Evolutionary conservation across 805 yeast species (phyloP).

Genomic region (Priceomyces castillae): DNA sequence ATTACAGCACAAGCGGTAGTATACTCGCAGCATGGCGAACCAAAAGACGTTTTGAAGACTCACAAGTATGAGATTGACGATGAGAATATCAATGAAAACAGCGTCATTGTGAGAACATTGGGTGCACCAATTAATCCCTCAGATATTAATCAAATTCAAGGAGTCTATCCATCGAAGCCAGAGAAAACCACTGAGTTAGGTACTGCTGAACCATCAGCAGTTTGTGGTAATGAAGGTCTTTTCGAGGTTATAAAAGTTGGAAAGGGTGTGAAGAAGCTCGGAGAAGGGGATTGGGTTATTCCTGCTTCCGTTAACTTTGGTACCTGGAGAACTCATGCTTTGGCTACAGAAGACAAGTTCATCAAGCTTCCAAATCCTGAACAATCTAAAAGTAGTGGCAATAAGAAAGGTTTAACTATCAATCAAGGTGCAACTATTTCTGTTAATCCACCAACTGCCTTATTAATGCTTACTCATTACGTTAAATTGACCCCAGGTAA

Average conservation of each 20-base stretch:
- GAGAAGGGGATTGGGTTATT: constrained; percentile 83
- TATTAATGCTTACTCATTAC: constrained; percentile 76
- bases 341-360: constrained; percentile 51
- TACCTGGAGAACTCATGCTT: constrained; percentile 78
- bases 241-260: constrained; percentile 83
- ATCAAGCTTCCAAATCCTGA: constrained; percentile 54
- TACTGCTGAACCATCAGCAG: constrained; percentile 65
- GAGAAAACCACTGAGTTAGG: constrained; percentile 53
- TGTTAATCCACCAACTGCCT: constrained; percentile 93
- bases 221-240: constrained; percentile 93
- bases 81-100: constrained; percentile 35
- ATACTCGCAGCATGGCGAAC: constrained; percentile 68
- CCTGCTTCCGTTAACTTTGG: constrained; percentile 80
- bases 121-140: constrained; percentile 45
- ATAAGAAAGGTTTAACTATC: constrained; percentile 29
- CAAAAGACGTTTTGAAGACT: constrained; percentile 50
- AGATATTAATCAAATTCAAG: constrained; percentile 46
- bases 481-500: constrained; percentile 55
- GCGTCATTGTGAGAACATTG: constrained; percentile 33
- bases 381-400: constrained; percentile 42
- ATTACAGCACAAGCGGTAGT: constrained; percentile 63
- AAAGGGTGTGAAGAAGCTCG: constrained; percentile 41
- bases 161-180: constrained; percentile 46
- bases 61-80: constrained; percentile 53
- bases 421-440: constrained; percentile 82